Base-by-base conservation (phyloP, 1,284 basidiomycete species). In the Ganoderma multipileum region DNA sequence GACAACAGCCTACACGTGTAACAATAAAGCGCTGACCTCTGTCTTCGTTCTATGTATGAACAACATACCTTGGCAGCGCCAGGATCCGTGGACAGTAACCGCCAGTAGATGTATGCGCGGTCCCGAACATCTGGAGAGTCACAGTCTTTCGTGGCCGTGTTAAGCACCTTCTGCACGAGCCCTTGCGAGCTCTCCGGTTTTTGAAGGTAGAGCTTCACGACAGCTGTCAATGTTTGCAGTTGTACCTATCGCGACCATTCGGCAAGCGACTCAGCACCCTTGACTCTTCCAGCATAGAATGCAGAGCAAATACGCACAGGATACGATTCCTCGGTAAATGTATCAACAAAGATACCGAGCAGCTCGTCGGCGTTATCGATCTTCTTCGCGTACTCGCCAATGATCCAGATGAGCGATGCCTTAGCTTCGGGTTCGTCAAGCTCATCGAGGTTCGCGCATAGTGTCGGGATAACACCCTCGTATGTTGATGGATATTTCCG, bases 341-440 rank as follows among this genome's bases (percentile, higher is more conserved):
- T 87, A 72, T 97, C 95, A 38, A 98, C 92, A 76, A 98, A 99
- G 67, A 93, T 91, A 18, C 91, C 89, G 68, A 99, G 85, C 47
- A 99, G 84, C 77, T 99, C 97, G 78, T 95, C 96, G 11, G 95
- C 95, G 74, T 99, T 99, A 76, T 97, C 95, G 74, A 99, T 99
- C 81, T 96, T 95, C 79, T 94, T 94, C 16, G 97, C 95, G 78
- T 99, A 99, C 82, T 99, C 96, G 63, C 97, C 97, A 65, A 99
- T 93, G 75, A 99, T 99, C 97, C 97, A 99, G 76, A 99, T 98
- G 69, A 99, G 87, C 9, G 96, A 96, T 0, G 97, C 95, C 79
- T 99, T 99, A 6, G 97, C 97, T 79, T 99, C 98, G 18, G 97
- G 97, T 78, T 99, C 98, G 79, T 99, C 97, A 59, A 99, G 84